Evolutionary conservation across 768 basidiomycete species (phyloP), one percentile per base, ranked within the genome.

Genomic region (Leccinum longicurvipes): DNA sequence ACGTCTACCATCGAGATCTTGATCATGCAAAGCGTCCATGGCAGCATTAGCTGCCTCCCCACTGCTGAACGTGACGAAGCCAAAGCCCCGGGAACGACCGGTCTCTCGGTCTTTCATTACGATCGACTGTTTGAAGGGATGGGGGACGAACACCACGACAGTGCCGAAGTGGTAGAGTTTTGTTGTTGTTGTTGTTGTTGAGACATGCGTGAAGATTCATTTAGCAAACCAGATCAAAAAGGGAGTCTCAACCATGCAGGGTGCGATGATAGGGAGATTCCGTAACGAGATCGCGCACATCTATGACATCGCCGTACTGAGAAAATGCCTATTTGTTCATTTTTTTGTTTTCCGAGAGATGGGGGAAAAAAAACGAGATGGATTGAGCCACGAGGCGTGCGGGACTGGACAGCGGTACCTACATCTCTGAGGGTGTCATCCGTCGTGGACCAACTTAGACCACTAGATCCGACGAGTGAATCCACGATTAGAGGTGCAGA

Each of bases 71-170:
- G 76, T 79, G 60, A 82, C 81, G 61, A 82, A 82, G 55, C 80
- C 81, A 69, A 82, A 82, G 59, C 81, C 81, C 62, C 82, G 75
- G 53, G 79, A 81, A 59, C 82, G 78, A 54, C 79, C 79, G 48
- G 82, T 82, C 60, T 82, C 82, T 55, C 80, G 77, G 69, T 83
- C 82, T 66, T 73, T 69, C 71, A 74, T 73, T 53, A 72, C 72
- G 54, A 72, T 68, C 57, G 63, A 66, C 70, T 71, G 51, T 56
- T 54, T 47, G 50, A 39, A 55, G 41, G 25, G 54, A 59, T 24
- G 41, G 29, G n/a, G 25, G 29, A 59, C 51, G 39, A 51, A 50
- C 41, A 60, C 49, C 50, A 54, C 17, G 39, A 49, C 25, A 34
- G 48, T 44, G 52, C 54, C 21, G 32, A 55, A 29, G 51, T 46